phyloP scores from a whole-genome alignment of 192 early-diverging fungal genomes.

The Helicostylum pulchrum region DNA sequence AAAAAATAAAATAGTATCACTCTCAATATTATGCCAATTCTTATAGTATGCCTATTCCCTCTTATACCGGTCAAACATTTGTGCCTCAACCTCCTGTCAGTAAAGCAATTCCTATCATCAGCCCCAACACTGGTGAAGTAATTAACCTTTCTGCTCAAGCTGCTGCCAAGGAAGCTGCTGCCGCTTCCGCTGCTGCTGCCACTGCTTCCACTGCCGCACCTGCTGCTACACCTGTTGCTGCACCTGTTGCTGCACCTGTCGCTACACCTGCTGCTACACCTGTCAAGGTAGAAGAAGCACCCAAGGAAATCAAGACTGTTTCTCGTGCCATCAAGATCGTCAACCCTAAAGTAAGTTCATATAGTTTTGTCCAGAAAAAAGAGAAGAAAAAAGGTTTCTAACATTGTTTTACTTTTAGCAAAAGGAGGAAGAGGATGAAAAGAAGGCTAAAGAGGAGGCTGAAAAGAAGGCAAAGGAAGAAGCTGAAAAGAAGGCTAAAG shows the following conservation, averaged over 20 bases:
- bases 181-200: conserved; percentile 21
- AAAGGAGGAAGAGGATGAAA: conserved; percentile 39
- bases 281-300: conserved; percentile 25
- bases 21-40: not conserved
- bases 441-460: conserved; percentile 21
- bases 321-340: conserved; percentile 42
- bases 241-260: not conserved
- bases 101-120: conserved; percentile 70
- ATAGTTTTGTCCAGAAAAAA: too few relatives aligned
- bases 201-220: not conserved
- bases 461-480: conserved; percentile 33
- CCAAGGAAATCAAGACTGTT: conserved; percentile 17
- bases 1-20: not conserved
- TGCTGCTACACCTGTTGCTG: conserved; percentile 19
- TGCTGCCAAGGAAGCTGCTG: conserved; percentile 9
- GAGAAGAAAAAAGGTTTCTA: too few relatives aligned
- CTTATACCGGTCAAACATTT: conserved; percentile 30
- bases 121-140: conserved; percentile 69
- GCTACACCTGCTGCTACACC: conserved; percentile 21
- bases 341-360: conserved; percentile 45
- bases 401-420: too few relatives aligned
- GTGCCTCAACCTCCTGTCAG: conserved; percentile 37
- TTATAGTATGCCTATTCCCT: not conserved
- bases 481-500: conserved; percentile 13
- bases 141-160: conserved; percentile 44